phyloP scores from a whole-genome alignment of 805 yeast species.

The Candida sakaeoensis region DNA sequence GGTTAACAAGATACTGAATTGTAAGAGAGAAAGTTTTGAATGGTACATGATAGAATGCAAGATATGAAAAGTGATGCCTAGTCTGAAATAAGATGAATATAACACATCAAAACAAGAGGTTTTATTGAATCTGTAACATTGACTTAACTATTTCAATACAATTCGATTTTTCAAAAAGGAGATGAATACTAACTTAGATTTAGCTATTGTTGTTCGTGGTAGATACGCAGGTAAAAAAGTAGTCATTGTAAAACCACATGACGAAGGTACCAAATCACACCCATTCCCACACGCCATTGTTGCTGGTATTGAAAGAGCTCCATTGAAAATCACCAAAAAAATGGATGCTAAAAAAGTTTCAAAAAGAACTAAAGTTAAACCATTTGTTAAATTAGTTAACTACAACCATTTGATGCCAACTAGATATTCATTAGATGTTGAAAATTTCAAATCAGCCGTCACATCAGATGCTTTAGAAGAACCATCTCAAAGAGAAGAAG shows the following conservation, averaged over 20 bases:
- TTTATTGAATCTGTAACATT: too few species aligned
- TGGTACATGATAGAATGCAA: too few species aligned
- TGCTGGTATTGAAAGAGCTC: constrained; percentile 98
- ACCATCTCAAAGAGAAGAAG: constrained; percentile 98
- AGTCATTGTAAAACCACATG: constrained; percentile 96
- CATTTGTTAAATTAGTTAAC: constrained; percentile 98
- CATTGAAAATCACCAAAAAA: constrained; percentile 92
- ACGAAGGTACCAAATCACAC: constrained; percentile 98
- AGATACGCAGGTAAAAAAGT: constrained; percentile 99
- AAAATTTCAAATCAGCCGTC: constrained; percentile 86
- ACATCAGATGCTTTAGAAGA: constrained; percentile 92
- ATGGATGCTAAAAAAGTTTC: constrained; percentile 95
- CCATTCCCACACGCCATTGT: constrained; percentile 99
- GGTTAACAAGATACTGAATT: not conserved
- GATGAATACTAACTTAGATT: constrained; percentile 33
- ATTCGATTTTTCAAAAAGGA: too few species aligned
- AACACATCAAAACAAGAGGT: not conserved
- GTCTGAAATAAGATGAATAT: not conserved
- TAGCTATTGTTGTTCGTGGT: constrained; percentile 99
- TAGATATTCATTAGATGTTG: constrained; percentile 97
- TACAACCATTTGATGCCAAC: constrained; percentile 99
- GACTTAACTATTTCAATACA: too few species aligned
- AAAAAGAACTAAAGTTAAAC: constrained; percentile 97
- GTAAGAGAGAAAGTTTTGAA: not conserved
- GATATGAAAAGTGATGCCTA: not conserved